Evolutionary conservation across 108 stramenopile species (phyloP).

Genomic region (Epithemia pelagica): DNA sequence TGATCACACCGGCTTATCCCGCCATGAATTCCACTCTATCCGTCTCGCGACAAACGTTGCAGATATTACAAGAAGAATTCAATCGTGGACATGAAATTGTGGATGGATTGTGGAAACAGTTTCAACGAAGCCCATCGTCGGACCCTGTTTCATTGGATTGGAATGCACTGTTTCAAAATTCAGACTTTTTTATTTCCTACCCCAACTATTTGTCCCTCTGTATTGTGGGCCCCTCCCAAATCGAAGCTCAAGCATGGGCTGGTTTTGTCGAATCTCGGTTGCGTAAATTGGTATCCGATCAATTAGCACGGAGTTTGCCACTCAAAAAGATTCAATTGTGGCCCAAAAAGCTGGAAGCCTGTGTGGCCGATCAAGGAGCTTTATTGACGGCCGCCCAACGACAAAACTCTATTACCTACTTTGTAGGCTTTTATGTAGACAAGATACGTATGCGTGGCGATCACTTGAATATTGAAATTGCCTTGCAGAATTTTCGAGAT

Average conservation of each 20-base stretch:
- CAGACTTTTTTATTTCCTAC: slow-evolving; percentile 95
- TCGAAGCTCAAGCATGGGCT: slow-evolving; percentile 86
- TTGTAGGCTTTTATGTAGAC: slow-evolving; percentile 79
- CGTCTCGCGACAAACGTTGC: slow-evolving; percentile 78
- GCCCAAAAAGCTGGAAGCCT: slow-evolving; percentile 84
- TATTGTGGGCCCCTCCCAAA: slow-evolving; percentile 84
- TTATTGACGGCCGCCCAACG: slow-evolving; percentile 71
- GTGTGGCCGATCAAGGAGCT: slow-evolving; percentile 67
- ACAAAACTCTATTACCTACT: slow-evolving; percentile 71
- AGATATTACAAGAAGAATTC: slow-evolving; percentile 85
- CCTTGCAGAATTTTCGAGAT: slow-evolving; percentile 77
- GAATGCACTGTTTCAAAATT: slow-evolving; percentile 82
- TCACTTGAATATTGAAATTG: slow-evolving; percentile 74
- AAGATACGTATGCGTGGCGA: slow-evolving; percentile 75
- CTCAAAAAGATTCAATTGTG: slow-evolving; percentile 80
- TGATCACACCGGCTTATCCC: slow-evolving; percentile 98
- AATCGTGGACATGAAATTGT: slow-evolving; percentile 65
- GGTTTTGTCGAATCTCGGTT: slow-evolving; percentile 91
- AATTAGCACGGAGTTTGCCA: slow-evolving; percentile 71
- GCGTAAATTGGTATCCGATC: slow-evolving; percentile 77
- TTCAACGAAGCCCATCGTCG: slow-evolving; percentile 32
- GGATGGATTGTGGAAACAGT: slow-evolving; percentile 68
- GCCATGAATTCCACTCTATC: slow-evolving; percentile 95
- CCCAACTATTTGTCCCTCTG: slow-evolving; percentile 90
- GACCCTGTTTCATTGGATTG: slow-evolving; percentile 45